Percentiles rank a stretch among this genome's conserved stretches.
phyloP scores from a whole-genome alignment of 352 stramenopile genomes.

The Globisporangium viniferum region DNA sequence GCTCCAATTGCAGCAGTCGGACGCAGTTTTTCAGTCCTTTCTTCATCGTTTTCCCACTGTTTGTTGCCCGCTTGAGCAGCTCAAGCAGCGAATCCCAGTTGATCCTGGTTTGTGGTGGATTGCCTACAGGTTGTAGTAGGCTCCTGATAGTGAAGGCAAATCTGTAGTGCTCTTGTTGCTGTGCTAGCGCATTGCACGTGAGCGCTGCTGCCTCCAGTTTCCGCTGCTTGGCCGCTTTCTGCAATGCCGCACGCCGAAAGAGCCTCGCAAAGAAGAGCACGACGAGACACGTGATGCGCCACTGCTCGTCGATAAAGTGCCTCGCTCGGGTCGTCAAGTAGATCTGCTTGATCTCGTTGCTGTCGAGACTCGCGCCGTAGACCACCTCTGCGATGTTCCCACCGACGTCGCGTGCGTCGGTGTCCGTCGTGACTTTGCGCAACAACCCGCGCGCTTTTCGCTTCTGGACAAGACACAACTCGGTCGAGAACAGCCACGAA shows the following conservation, averaged over 20 bases:
- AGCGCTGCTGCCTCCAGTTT: conserved; percentile 7
- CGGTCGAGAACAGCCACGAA: conserved; percentile 23
- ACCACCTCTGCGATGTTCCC: conserved; percentile 35
- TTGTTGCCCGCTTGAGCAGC: background rate
- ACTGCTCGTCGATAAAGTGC: conserved; percentile 27
- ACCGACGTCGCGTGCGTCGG: conserved; percentile 24
- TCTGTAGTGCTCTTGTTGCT: background rate
- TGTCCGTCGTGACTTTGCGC: conserved; percentile 18
- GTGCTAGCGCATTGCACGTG: background rate
- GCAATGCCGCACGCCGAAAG: conserved; percentile 29
- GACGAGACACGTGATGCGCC: conserved; percentile 28
- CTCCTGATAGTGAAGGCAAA: background rate
- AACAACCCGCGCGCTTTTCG: conserved; percentile 12
- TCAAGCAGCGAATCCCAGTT: background rate
- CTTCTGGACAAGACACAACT: conserved; percentile 13
- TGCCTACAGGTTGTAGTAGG: background rate
- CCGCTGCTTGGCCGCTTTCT: conserved; percentile 25
- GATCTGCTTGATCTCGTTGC: conserved; percentile 27
- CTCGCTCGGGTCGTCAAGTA: conserved; percentile 22
- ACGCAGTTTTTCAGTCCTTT: conserved; percentile 6
- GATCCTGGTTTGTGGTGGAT: background rate
- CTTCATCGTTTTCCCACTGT: background rate
- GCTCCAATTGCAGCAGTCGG: conserved; percentile 11
- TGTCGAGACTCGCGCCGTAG: conserved; percentile 32
- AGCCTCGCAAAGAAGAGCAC: conserved; percentile 37